Evolutionary conservation across 768 basidiomycete genomes (phyloP).

Genomic region (Rhodotorula graminis): DNA sequence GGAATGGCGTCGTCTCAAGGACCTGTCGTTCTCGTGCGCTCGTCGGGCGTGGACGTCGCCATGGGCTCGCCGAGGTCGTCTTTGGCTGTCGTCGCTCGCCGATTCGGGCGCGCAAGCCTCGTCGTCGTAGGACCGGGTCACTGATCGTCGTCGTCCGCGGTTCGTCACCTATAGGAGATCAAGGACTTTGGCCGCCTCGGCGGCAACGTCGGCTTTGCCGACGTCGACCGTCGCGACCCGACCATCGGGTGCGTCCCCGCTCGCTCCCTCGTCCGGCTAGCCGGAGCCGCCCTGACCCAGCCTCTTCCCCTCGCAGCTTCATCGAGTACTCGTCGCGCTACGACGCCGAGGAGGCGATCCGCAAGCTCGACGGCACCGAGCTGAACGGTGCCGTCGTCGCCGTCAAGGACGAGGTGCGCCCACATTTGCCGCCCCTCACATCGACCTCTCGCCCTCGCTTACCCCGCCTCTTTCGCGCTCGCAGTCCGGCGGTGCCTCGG

Average conservation of each 20-base stretch:
- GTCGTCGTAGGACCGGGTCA: background rate
- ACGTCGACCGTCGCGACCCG: conserved; percentile 79
- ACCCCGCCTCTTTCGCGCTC: conserved; percentile 46
- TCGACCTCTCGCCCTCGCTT: conserved; percentile 47
- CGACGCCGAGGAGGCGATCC: conserved; percentile 90
- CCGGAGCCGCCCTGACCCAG: background rate
- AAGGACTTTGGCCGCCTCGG: conserved; percentile 96
- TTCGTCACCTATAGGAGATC: conserved; percentile 62
- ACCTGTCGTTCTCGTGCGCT: background rate
- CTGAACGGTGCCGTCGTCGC: conserved; percentile 76
- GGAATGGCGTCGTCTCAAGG: background rate
- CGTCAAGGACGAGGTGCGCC: conserved; percentile 50
- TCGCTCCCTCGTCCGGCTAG: background rate
- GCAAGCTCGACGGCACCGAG: conserved; percentile 76
- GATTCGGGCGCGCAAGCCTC: too few species aligned
- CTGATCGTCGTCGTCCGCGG: background rate
- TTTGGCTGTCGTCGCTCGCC: background rate
- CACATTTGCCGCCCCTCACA: conserved; percentile 34
- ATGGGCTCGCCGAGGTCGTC: background rate
- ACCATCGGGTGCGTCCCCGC: conserved; percentile 69
- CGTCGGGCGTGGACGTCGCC: background rate
- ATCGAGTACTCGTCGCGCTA: conserved; percentile 83
- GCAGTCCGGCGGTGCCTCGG: conserved; percentile 23
- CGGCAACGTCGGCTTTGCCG: conserved; percentile 87
- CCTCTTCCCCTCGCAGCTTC: conserved; percentile 55